Evolutionary conservation across 1,139 yeast species (phyloP), one percentile per base, ranked within the genome.

Genomic region (Taphrina pruni): DNA sequence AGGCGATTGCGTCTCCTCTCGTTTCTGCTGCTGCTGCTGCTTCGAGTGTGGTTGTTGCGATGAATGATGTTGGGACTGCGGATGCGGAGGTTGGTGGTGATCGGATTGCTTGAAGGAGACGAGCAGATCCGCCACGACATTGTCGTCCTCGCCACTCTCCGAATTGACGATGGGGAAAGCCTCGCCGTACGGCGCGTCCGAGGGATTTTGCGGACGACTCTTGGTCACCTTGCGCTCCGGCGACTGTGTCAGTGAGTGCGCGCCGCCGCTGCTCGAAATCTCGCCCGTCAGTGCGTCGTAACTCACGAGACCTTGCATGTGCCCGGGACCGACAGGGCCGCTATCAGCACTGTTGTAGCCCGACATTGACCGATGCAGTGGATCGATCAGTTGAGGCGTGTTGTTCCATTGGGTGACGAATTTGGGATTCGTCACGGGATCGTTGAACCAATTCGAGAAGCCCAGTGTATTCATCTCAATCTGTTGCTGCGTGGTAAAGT

Each of bases 361-460:
- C 11, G 58, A 20, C 9, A 17, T 12, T 12, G 14, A 45, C 8
- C 41, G 26, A 8, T 14, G 26, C 20, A 26, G 21, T 14, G 58
- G 8, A n/a, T n/a, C 21, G 11, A 20, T 43, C 26, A 54, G 35
- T 6, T 12, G 41, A 11, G 43, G 20, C 20, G 43, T 20, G 9
- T 35, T 36, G 39, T 17, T 32, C 62, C 54, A 58, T 8, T 56
- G 39, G 14, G 60, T 7, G 12, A 26, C 50, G 6, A 56, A 41
- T 35, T 39, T 35, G 12, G 52, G 48, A 11, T 43, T 32, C 9
- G 51, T 58, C 43, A 39, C 21, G n/a, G 62, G 62, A 58, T 58
- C 62, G 32, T 58, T 46, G 54, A 58, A 58, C 62, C 62, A 58
- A 20, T 58, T 43, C 43, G 62, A 45, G 54, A 58, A 58, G 26